These are phyloP conservation scores for Aspergillus flavus DNA, from an alignment of 2,329 filamentous ascomycete species.

Conservation along the genomic window DNA sequence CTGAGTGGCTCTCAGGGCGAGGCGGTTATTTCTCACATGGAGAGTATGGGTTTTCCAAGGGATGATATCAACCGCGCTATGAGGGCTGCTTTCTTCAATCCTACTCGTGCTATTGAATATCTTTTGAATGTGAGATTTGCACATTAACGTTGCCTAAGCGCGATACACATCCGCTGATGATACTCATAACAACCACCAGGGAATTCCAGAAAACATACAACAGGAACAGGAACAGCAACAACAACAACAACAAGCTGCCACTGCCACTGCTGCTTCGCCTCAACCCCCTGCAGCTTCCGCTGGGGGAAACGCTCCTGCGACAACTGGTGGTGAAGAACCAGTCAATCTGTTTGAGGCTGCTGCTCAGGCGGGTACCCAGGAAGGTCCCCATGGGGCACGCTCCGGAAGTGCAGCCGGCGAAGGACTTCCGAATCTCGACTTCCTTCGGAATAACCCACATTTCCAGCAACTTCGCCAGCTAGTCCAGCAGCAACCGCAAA, in stretches of 20 bases:
- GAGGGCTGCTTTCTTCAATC: constrained; percentile 95
- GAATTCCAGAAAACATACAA: constrained; percentile 83
- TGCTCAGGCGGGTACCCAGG: constrained; percentile 66
- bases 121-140: constrained; percentile 71
- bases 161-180: neutral
- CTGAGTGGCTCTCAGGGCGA: constrained; percentile 82
- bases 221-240: constrained; percentile 71
- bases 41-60: constrained; percentile 93
- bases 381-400: constrained; percentile 38
- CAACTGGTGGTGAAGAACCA: constrained; percentile 57
- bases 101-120: constrained; percentile 96
- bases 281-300: constrained; percentile 36
- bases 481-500: constrained; percentile 95
- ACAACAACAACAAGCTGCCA: constrained; percentile 64
- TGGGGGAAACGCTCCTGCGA: constrained; percentile 36
- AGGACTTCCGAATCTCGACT: constrained; percentile 80
- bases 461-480: constrained; percentile 98
- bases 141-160: neutral
- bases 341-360: constrained; percentile 94
- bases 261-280: constrained; percentile 49
- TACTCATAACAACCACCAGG: constrained; percentile 53
- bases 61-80: constrained; percentile 89
- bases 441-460: constrained; percentile 90
- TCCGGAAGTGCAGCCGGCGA: constrained; percentile 51
- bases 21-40: constrained; percentile 86